Conservation (phyloP, 1,284 basidiomycete genomes). For the Gastroboletus turbinatus region DNA sequence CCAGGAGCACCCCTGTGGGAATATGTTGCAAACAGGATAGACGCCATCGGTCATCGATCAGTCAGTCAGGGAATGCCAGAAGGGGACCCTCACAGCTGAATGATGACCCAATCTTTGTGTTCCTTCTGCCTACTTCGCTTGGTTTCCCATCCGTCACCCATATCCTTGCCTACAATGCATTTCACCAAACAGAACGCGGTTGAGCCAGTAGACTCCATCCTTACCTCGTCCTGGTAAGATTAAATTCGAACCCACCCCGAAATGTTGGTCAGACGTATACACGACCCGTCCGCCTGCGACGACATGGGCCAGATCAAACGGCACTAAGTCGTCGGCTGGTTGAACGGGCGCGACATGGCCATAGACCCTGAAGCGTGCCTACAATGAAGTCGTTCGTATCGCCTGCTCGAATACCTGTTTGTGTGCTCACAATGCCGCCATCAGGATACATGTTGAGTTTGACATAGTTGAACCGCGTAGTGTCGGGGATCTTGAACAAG, state of each 20-base stretch:
- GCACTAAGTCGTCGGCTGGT: slow-evolving; percentile 47
- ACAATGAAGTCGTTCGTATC: slow-evolving; percentile 8
- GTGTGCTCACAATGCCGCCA: slow-evolving; percentile 80
- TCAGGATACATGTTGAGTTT: slow-evolving; percentile 97
- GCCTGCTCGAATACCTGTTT: background rate
- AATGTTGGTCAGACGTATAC: slow-evolving; percentile 89
- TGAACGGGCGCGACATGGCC: slow-evolving; percentile 72
- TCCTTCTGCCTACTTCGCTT: slow-evolving; percentile 79
- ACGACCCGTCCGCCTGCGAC: slow-evolving; percentile 86
- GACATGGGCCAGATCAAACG: slow-evolving; percentile 88
- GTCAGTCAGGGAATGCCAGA: slow-evolving; percentile 2
- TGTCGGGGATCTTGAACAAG: slow-evolving; percentile 73
- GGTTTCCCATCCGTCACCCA: slow-evolving; percentile 99
- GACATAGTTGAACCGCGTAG: slow-evolving; percentile 70
- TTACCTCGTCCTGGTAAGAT: slow-evolving; percentile 85
- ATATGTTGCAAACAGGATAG: background rate
- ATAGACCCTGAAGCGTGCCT: slow-evolving; percentile 89
- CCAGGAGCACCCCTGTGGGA: slow-evolving; percentile 63
- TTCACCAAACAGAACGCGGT: background rate
- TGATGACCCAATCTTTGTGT: slow-evolving; percentile 90
- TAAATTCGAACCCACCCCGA: slow-evolving; percentile 88
- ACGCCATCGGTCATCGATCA: background rate
- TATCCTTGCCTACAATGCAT: slow-evolving; percentile 62
- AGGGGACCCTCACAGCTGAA: slow-evolving; percentile 69
- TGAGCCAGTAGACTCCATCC: background rate